A percentile compares a stretch with the other conserved stretches of the same genome.
phyloP scores from a whole-genome alignment of 2,329 filamentous ascomycete genomes.

The Teratosphaeria pseudoeucalypti region DNA sequence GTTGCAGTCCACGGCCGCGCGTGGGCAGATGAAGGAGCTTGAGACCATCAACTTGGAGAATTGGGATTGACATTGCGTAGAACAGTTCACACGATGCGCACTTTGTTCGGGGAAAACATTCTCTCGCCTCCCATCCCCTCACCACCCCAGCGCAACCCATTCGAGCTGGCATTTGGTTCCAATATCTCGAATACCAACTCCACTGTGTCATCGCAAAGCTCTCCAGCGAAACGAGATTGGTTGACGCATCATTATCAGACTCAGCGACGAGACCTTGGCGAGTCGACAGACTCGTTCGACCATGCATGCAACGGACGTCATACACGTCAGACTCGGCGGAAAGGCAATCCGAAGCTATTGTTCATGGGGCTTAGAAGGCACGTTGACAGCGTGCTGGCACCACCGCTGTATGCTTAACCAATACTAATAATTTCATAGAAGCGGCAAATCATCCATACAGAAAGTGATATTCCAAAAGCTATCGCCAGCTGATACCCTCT shows the following conservation, averaged over 20 bases:
- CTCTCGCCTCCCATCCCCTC: slow-evolving; percentile 19
- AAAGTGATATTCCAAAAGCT: slow-evolving; percentile 99
- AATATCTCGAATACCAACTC: slow-evolving; percentile 11
- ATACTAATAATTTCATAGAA: slow-evolving; percentile 45
- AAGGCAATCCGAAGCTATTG: slow-evolving; percentile 57
- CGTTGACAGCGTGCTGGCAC: slow-evolving; percentile 12
- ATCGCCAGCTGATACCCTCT: slow-evolving; percentile 88
- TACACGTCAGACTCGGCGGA: slow-evolving; percentile 12
- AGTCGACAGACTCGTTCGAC: slow-evolving; percentile 2
- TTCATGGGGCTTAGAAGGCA: slow-evolving; percentile 95
- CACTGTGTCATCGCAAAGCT: slow-evolving; percentile 17
- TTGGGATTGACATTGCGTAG: background rate
- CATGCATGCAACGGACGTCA: background rate
- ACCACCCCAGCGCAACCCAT: slow-evolving; percentile 17
- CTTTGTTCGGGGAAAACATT: slow-evolving; percentile 24
- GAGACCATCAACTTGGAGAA: background rate
- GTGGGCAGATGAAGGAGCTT: background rate
- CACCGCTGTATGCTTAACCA: too few species aligned
- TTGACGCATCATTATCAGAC: slow-evolving; percentile 22
- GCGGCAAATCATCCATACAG: slow-evolving; percentile 95
- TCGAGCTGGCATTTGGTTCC: slow-evolving; percentile 21
- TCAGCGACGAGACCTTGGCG: slow-evolving; percentile 12
- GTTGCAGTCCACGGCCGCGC: background rate
- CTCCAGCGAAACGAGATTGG: slow-evolving; percentile 17
- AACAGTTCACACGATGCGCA: slow-evolving; percentile 18